Base-by-base conservation (phyloP, 169 alveolate species). In the Cryptosporidium sp. region DNA sequence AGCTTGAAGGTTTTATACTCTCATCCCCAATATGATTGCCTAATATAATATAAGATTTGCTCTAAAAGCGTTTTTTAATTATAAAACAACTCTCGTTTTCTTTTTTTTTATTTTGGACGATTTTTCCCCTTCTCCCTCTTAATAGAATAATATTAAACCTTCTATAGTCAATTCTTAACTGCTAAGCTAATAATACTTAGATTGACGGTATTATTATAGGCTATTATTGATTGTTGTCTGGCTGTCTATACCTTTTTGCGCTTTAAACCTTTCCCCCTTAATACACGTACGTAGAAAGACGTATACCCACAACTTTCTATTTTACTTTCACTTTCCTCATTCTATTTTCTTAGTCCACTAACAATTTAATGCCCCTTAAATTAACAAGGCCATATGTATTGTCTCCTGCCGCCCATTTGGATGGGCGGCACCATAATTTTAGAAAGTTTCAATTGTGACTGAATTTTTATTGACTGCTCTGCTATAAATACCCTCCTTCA, bases 121-220 rank as follows among this genome's bases (percentile, higher is more conserved):
- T 70, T 73, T 53, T 75, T 80, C 89, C 89, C 67, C 86, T 73
- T 73, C 70, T 73, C 86, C 75, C 89, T 80, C 89, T 10, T n/a
- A 65, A 65, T 61, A 29, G 65, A 42, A 44, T 45, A 29, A 31
- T 52, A 70, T 70, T 62, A 61, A 21, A 65, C 89, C 80, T 67
- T 80, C 89, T 61, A 80, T 62, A 61, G 89, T 80, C 89, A 80
- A 80, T 60, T 80, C 89, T 80, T 60, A 80, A 80, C 89, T 80
- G 75, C 89, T 80, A 29, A 80, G 65, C 68, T 80, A 80, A 39
- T 65, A 80, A 80, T 80, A 80, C 89, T 80, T 80, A 80, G 89
- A 80, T 80, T 80, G 89, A 65, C 89, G 75, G 75, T 80, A 65
- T 60, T 60, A 65, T 80, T 60, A 62, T 80, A 65, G 89, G 89